A percentile compares a stretch with the other conserved stretches of the same genome.
Conservation (phyloP, 2,329 filamentous ascomycete genomes). For the Rhynchosporium agropyri region DNA sequence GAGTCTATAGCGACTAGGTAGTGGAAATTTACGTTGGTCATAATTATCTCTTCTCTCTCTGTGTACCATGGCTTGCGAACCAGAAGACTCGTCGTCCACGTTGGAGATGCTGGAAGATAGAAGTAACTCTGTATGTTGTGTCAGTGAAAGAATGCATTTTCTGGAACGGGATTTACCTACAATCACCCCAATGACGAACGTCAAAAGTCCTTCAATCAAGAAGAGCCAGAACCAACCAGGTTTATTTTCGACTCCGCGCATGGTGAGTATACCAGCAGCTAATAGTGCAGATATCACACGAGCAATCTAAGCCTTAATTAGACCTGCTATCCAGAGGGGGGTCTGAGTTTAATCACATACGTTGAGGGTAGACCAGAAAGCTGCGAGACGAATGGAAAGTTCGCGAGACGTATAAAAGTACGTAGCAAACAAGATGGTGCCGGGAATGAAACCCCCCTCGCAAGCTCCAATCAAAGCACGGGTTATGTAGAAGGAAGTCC, state of each 20-base stretch:
- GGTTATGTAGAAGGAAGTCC: slow-evolving; percentile 53
- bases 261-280: slow-evolving; percentile 58
- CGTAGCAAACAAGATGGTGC: slow-evolving; percentile 65
- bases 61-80: neutral
- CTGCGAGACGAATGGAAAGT: slow-evolving; percentile 65
- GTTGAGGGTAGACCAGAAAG: slow-evolving; percentile 64
- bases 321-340: slow-evolving; percentile 45
- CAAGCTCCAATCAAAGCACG: slow-evolving; percentile 56
- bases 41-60: slow-evolving; percentile 57
- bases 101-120: neutral
- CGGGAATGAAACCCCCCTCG: slow-evolving; percentile 61
- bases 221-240: slow-evolving; percentile 63
- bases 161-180: slow-evolving; percentile 37
- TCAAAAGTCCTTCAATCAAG: slow-evolving; percentile 42
- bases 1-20: too few relatives aligned
- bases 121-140: neutral
- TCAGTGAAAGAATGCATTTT: slow-evolving; percentile 64
- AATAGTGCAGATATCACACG: slow-evolving; percentile 43
- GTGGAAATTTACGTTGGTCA: slow-evolving; percentile 51
- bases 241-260: slow-evolving; percentile 54
- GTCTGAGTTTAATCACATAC: slow-evolving; percentile 42
- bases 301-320: slow-evolving; percentile 33
- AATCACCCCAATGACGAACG: slow-evolving; percentile 32
- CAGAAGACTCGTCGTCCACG: neutral
- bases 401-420: slow-evolving; percentile 75